These are phyloP conservation scores for Umbelopsis vinacea DNA, from an alignment of 192 early-diverging fungal species.

Conservation along the genomic window DNA sequence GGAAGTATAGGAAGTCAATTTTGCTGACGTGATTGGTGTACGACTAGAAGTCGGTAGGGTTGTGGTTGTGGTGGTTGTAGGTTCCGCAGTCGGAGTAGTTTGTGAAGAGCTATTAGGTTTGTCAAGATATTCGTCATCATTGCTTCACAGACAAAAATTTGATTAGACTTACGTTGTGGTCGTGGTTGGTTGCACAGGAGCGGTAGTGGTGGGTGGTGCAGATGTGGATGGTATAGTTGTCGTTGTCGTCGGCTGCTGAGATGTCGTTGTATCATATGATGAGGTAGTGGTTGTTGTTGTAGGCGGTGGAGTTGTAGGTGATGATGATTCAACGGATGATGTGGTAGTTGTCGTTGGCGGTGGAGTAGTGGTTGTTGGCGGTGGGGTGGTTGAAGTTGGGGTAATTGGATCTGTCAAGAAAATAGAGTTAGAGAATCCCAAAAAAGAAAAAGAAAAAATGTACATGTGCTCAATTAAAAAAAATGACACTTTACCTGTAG, in stretches of 20 bases:
- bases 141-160: background rate
- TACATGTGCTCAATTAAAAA: no score
- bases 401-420: background rate
- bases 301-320: background rate
- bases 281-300: background rate
- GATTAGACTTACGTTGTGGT: background rate
- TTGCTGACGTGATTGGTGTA: constrained; percentile 3
- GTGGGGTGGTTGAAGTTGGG: background rate
- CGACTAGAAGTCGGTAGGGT: background rate
- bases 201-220: background rate
- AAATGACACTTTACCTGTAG: background rate
- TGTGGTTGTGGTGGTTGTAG: background rate
- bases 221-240: background rate
- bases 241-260: background rate
- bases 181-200: background rate
- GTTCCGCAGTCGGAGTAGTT: background rate
- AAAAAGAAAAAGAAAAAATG: no score
- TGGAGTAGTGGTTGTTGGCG: background rate
- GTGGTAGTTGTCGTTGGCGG: background rate
- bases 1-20: constrained; percentile 1
- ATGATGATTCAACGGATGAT: background rate
- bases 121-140: background rate
- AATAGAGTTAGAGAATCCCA: no score
- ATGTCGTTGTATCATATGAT: background rate
- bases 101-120: background rate